A percentile compares a stretch with the other conserved stretches of the same genome.
Evolutionary conservation across 2,329 filamentous ascomycete species (phyloP).

Genomic region (Venturia effusa): DNA sequence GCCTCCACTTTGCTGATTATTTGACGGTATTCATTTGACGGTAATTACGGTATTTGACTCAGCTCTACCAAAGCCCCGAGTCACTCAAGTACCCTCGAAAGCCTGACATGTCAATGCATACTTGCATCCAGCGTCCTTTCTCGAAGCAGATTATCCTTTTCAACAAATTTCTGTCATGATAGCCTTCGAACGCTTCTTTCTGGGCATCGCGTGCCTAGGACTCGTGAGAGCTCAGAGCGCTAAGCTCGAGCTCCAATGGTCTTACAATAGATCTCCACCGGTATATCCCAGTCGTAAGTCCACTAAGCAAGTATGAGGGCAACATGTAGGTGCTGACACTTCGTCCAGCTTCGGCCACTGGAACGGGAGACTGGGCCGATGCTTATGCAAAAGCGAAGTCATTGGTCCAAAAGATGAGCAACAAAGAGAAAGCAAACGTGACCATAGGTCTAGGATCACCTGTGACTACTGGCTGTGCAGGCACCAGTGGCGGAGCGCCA

Average conservation of each 20-base stretch:
- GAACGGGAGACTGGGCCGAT: conserved; percentile 8
- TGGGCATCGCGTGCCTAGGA: neutral
- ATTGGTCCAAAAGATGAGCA: conserved; percentile 9
- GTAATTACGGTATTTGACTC: too few species aligned
- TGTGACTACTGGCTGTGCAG: neutral
- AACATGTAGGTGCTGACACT: neutral
- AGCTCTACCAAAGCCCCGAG: too few species aligned
- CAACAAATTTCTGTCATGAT: neutral
- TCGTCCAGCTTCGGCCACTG: conserved; percentile 4
- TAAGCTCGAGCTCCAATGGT: conserved; percentile 1
- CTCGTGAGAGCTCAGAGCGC: neutral
- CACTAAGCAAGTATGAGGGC: neutral
- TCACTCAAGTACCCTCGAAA: too few species aligned
- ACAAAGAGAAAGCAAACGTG: conserved; percentile 10
- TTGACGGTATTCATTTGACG: too few species aligned
- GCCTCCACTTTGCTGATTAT: too few species aligned
- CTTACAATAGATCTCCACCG: conserved; percentile 8
- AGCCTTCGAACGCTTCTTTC: neutral
- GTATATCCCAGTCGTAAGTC: conserved; percentile 10
- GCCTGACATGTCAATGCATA: too few species aligned
- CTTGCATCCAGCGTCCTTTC: neutral
- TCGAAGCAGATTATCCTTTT: neutral
- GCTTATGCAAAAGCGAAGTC: conserved; percentile 8
- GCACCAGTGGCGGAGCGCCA: neutral
- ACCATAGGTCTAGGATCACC: neutral